Evolutionary conservation across 202 grass and related monocot species (phyloP).

Genomic region (Hordeum pubiflorum): DNA sequence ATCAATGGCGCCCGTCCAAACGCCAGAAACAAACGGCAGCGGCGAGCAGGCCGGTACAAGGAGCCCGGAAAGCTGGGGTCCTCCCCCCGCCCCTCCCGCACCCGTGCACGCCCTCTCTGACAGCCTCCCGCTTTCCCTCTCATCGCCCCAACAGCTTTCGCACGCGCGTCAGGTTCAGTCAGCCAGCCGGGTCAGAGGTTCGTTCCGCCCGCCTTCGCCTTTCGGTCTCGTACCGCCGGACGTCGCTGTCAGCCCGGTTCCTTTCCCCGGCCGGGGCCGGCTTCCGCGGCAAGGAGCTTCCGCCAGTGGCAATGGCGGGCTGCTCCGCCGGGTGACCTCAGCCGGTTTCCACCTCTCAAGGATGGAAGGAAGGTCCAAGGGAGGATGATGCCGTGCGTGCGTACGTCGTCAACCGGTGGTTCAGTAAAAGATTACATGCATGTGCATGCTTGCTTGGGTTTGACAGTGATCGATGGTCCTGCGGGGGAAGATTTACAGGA

Average conservation of each 20-base stretch:
- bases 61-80: not conserved
- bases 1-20: not conserved
- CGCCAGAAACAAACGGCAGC: slow-evolving; percentile 8
- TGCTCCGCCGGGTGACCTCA: not conserved
- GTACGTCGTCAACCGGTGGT: not conserved
- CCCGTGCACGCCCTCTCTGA: slow-evolving; percentile 11
- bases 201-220: not conserved
- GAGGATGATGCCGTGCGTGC: not conserved
- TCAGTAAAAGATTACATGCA: not conserved
- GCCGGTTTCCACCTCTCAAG: not conserved
- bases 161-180: slow-evolving; percentile 1
- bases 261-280: not conserved
- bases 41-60: not conserved
- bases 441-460: not conserved
- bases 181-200: slow-evolving; percentile 5
- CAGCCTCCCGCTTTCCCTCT: not conserved
- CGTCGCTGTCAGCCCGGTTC: not conserved
- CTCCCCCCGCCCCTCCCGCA: too few species aligned
- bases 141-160: not conserved
- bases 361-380: not conserved
- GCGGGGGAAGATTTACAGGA: not conserved
- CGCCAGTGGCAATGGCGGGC: not conserved
- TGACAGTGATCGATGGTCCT: not conserved
- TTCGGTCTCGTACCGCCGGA: not conserved
- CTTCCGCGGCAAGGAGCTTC: not conserved